These are phyloP conservation scores for Suillus sp. DNA, from an alignment of 768 basidiomycete species.

Conservation along the genomic window DNA sequence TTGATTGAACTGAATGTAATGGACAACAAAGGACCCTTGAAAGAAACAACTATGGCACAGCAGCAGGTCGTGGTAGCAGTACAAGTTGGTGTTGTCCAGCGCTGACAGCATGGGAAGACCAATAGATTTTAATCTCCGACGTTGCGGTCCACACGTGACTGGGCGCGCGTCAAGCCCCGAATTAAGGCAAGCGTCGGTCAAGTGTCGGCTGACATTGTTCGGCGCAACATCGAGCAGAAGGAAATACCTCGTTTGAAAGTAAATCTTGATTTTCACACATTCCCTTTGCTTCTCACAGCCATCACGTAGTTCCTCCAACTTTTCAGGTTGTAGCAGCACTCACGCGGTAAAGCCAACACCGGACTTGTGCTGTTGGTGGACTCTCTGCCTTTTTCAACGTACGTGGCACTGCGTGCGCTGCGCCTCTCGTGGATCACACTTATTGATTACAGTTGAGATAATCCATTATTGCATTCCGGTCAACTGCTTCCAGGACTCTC, in stretches of 20 bases:
- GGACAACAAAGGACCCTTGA: constrained; percentile 4
- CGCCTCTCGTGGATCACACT: background rate
- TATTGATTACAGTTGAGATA: background rate
- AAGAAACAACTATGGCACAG: constrained; percentile 4
- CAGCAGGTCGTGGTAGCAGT: constrained; percentile 30
- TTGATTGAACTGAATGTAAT: background rate
- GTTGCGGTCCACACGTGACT: constrained; percentile 21
- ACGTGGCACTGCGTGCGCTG: background rate
- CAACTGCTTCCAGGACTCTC: constrained; percentile 6
- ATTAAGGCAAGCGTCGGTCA: constrained; percentile 5
- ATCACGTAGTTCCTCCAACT: background rate
- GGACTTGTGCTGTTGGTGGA: background rate
- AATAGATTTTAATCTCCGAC: constrained; percentile 20
- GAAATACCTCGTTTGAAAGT: constrained; percentile 6
- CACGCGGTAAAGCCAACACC: background rate
- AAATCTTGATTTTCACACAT: background rate
- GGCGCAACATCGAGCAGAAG: background rate
- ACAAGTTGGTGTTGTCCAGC: constrained; percentile 22
- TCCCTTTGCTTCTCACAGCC: background rate
- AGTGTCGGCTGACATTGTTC: background rate
- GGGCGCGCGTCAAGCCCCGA: constrained; percentile 10
- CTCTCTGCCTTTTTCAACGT: constrained; percentile 4
- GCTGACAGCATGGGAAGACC: constrained; percentile 25
- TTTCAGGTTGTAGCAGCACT: background rate
- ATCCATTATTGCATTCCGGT: background rate